Base-by-base conservation (phyloP, 2,329 filamentous ascomycete species). In the Xylaria digitata region DNA sequence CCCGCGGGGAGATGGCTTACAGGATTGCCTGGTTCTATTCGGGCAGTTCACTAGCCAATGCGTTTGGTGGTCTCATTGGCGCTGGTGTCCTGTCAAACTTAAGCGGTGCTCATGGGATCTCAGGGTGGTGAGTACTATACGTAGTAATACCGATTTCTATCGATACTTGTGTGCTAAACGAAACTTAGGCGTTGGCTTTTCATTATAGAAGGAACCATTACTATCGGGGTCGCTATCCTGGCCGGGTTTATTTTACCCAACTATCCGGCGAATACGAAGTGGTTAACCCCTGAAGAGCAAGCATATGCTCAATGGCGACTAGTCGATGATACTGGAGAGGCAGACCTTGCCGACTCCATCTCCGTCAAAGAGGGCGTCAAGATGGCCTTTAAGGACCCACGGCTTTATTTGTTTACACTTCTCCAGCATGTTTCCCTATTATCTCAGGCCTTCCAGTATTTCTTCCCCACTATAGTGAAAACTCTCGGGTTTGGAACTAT, bases 381-480 rank as follows among this genome's bases (percentile, higher is more conserved):
- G 69, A 69, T 86, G 65, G 83, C 83, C 0, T 75, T 86, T 19
- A 77, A 75, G 6, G 85, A 87, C 70, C 82, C 82, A 5, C 80
- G 83, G 1, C 77, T 87, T 0, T 87, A 86, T 67, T 67, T 87
- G 1, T 87, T 88, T 59, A 80, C 85, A 1, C 76, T 87, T 23
- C 76, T 88, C 2, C 85, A 88, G 71, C 85, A 87, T 63, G 72
- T 81, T n/a, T 83, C 80, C 37, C 69, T 87, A 17, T 76, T 86
- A 1, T 81, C 82, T 0, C 85, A 87, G 72, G 86, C 84, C 0
- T 89, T 90, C 72, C 86, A 88, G 52, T 89, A 89, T 73, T 90
- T 90, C 78, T 90, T 90, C 77, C 89, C 89, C 0, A 86, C 83
- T 0, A 88, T 91, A 46, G 85, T 90, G 0, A 82, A 86, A 49